phyloP scores from a whole-genome alignment of 2,329 filamentous ascomycete genomes.

The Thelonectria discophora region DNA sequence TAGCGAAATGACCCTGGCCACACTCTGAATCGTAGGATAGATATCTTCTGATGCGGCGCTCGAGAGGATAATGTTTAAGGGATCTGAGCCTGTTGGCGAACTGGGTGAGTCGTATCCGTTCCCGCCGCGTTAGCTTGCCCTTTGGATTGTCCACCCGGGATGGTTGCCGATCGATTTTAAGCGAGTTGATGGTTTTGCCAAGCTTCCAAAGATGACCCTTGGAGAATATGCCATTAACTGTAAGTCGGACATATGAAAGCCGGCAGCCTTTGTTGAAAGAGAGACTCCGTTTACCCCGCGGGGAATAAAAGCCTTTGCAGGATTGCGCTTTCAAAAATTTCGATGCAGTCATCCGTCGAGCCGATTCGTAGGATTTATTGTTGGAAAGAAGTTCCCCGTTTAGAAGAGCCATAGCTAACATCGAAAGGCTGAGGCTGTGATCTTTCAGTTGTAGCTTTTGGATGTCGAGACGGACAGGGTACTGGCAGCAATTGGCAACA shows the following conservation, averaged over 20 bases:
- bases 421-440: slow-evolving; percentile 39
- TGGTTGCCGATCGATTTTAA: no score
- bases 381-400: slow-evolving; percentile 49
- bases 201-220: neutral
- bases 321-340: slow-evolving; percentile 26
- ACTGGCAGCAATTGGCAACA: slow-evolving; percentile 47
- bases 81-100: neutral
- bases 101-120: slow-evolving; percentile 29
- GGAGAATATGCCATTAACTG: neutral
- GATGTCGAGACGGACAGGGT: slow-evolving; percentile 38
- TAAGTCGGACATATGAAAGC: neutral
- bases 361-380: slow-evolving; percentile 12
- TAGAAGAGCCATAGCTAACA: slow-evolving; percentile 43
- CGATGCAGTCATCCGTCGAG: neutral
- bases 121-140: neutral
- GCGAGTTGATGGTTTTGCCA: neutral
- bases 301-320: slow-evolving; percentile 31
- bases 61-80: slow-evolving; percentile 22
- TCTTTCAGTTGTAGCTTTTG: slow-evolving; percentile 23
- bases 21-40: neutral
- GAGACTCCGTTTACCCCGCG: neutral
- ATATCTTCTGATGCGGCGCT: neutral
- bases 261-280: neutral
- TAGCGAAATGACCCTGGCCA: neutral
- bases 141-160: no score